Evolutionary conservation across 2,329 filamentous ascomycete species (phyloP).

Genomic region (Zasmidium cellare): DNA sequence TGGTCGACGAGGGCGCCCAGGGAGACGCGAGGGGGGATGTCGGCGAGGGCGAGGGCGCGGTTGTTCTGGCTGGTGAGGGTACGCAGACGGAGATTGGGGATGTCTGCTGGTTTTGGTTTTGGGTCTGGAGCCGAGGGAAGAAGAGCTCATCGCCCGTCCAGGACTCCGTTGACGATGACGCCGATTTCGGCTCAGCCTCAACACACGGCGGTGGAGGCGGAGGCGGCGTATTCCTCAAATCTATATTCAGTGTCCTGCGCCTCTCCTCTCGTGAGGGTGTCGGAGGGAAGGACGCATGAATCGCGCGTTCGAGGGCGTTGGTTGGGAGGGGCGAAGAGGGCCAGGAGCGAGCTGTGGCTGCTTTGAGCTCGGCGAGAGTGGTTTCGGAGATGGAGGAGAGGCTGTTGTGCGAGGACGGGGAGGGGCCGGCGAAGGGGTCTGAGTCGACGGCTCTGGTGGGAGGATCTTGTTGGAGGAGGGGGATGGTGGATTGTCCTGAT

Average conservation of each 20-base stretch:
- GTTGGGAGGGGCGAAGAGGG: neutral
- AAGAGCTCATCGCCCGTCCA: constrained; percentile 29
- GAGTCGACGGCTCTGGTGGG: neutral
- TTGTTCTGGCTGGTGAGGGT: too few species aligned
- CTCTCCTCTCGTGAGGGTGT: constrained; percentile 1
- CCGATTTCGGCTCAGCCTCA: too few species aligned
- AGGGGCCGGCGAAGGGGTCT: neutral
- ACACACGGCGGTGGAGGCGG: neutral
- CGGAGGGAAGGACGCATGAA: constrained; percentile 1
- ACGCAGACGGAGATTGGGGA: neutral
- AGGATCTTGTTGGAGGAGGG: neutral
- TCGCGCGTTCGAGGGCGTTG: constrained; percentile 10
- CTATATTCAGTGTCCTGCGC: constrained; percentile 11
- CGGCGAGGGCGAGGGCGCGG: too few species aligned
- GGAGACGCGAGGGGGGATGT: neutral
- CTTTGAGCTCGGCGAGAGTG: neutral
- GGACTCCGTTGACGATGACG: constrained; percentile 20
- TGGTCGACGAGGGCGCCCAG: neutral
- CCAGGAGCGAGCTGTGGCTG: neutral
- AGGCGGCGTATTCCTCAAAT: neutral
- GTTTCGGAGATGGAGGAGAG: too few species aligned
- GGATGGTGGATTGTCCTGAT: neutral
- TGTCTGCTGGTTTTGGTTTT: neutral
- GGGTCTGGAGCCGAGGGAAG: constrained; percentile 5
- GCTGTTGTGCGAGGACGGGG: neutral